Evolutionary conservation across 139 green algal species (phyloP), one percentile per base, ranked within the genome.

Genomic region (Chlorella sp.): DNA sequence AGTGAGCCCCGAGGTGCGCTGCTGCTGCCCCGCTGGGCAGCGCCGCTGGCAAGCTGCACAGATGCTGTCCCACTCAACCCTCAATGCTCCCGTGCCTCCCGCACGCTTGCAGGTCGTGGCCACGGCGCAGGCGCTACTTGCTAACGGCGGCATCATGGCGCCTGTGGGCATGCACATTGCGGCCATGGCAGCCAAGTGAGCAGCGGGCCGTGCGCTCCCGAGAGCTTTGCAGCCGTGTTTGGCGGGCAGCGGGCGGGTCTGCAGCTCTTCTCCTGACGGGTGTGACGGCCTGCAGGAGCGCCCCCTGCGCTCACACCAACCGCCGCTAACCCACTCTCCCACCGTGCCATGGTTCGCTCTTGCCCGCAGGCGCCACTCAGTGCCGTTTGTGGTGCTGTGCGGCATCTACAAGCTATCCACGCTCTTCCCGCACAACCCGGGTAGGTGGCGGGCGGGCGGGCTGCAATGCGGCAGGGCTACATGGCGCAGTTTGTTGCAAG

Each of bases 381-480:
- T 98, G n/a, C 97, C 97, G 3, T 94, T 98, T 82, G 96, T 99
- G 51, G 96, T 99, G 65, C 92, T 99, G 25, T 94, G 95, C 80
- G 96, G 96, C 36, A 91, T 98, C 55, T 94, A 98, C 92, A 98
- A 98, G 87, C 94, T 99, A 23, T 96, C 93, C 1, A 97, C 97
- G 15, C 85, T 97, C 44, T 99, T 98, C 87, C 96, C 97, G 0
- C 94, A 98, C 71, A 93, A 99, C 81, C 94, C 96, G 2, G 91
- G 95, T 34, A 60, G 4, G 70, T 34, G 39, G 25, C 39, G 17
- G 38, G 83, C 97, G 3, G 51, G n/a, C n/a, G n/a, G n/a, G n/a
- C n/a, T n/a, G n/a, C n/a, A n/a, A n/a, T n/a, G n/a, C n/a, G n/a
- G n/a, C n/a, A n/a, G n/a, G n/a, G n/a, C n/a, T n/a, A n/a, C n/a